Conservation (phyloP, 768 basidiomycete genomes). For the Vararia minispora region DNA sequence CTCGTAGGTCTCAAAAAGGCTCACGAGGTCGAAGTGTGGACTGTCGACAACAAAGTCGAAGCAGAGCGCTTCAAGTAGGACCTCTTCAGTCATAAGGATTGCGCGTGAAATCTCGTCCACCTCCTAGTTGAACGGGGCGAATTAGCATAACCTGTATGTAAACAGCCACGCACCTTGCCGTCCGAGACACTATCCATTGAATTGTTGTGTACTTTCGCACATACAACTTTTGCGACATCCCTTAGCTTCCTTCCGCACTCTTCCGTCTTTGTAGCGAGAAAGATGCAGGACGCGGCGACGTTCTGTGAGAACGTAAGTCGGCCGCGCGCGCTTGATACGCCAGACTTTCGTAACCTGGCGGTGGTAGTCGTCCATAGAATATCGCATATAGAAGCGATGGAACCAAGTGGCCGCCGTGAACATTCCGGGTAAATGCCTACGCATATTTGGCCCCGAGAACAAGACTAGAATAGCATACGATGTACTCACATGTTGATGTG, state of each 20-base stretch:
- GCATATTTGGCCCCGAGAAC: constrained; percentile 8
- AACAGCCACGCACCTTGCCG: constrained; percentile 40
- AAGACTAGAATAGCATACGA: constrained; percentile 5
- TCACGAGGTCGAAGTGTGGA: constrained; percentile 66
- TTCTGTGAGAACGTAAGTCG: constrained; percentile 35
- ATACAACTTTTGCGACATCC: constrained; percentile 71
- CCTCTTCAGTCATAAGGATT: constrained; percentile 69
- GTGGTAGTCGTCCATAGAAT: constrained; percentile 72
- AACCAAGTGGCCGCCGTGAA: constrained; percentile 87
- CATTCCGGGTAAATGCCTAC: constrained; percentile 70
- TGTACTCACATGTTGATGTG: constrained; percentile 62
- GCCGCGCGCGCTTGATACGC: not conserved
- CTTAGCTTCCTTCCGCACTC: constrained; percentile 79
- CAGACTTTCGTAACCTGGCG: constrained; percentile 42
- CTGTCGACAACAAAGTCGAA: constrained; percentile 76
- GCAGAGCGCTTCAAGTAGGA: constrained; percentile 70
- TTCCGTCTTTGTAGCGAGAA: constrained; percentile 86
- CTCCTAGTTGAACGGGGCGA: constrained; percentile 34
- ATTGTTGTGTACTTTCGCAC: constrained; percentile 52
- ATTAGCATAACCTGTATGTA: constrained; percentile 1
- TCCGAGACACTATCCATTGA: too few relatives aligned
- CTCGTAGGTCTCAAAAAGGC: constrained; percentile 51
- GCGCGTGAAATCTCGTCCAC: constrained; percentile 58
- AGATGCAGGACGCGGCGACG: constrained; percentile 77
- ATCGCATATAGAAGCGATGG: constrained; percentile 85